These are phyloP conservation scores for Ogataea sp. DNA, from an alignment of 805 yeast genomes.

Conservation along the genomic window DNA sequence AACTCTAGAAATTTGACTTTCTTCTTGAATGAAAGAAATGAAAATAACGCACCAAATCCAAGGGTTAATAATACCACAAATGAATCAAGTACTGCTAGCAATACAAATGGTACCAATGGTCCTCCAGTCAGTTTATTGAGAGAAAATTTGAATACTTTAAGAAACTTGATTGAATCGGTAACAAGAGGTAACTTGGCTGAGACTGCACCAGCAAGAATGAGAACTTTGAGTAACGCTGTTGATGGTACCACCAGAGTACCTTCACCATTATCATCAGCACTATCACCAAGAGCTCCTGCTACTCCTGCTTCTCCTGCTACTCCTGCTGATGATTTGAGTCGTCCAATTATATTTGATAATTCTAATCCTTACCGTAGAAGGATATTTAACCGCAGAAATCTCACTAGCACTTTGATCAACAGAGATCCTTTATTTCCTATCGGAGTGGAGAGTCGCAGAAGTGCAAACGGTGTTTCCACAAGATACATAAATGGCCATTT, in stretches of 20 bases:
- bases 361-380: neutral
- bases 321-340: too few relatives aligned
- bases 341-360: too few relatives aligned
- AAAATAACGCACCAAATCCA: neutral
- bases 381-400: neutral
- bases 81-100: neutral
- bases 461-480: conserved; percentile 37
- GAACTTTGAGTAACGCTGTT: too few relatives aligned
- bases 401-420: conserved; percentile 4
- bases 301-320: too few relatives aligned
- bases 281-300: too few relatives aligned
- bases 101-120: neutral
- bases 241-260: too few relatives aligned
- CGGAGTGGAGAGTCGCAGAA: conserved; percentile 42
- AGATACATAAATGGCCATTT: neutral
- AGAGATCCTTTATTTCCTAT: conserved; percentile 30
- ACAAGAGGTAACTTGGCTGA: neutral
- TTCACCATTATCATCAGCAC: too few relatives aligned
- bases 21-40: conserved; percentile 21
- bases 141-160: neutral
- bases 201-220: too few relatives aligned
- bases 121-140: neutral
- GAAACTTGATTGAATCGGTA: neutral
- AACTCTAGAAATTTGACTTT: conserved; percentile 22
- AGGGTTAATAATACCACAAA: neutral